phyloP scores from a whole-genome alignment of 345 rosid genomes.

The Eucalyptus sp. region DNA sequence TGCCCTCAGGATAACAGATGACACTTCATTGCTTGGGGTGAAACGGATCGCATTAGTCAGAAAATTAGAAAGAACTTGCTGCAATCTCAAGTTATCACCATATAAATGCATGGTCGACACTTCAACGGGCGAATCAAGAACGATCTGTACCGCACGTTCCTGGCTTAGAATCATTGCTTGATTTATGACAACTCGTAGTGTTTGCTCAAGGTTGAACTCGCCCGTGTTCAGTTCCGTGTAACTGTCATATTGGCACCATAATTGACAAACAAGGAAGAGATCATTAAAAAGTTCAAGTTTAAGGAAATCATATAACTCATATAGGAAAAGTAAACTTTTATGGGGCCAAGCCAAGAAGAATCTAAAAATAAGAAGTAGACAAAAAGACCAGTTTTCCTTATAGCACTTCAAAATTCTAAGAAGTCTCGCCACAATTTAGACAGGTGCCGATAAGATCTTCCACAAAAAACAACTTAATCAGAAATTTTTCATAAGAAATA shows the following conservation, averaged over 20 bases:
- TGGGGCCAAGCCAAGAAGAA: not conserved
- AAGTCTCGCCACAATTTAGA: not conserved
- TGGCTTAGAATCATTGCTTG: constrained; percentile 51
- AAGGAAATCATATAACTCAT: not conserved
- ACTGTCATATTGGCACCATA: constrained; percentile 14
- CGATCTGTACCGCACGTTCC: constrained; percentile 43
- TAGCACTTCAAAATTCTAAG: not conserved
- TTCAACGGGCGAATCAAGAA: constrained; percentile 38
- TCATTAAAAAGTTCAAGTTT: not conserved
- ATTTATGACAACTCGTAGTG: constrained; percentile 40
- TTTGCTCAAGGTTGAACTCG: constrained; percentile 57
- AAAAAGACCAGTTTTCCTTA: not conserved
- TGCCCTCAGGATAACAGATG: constrained; percentile 38
- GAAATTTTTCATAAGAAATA: not conserved
- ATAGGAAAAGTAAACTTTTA: not conserved
- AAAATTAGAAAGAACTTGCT: constrained; percentile 68
- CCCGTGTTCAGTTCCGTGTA: constrained; percentile 32
- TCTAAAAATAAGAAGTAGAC: not conserved
- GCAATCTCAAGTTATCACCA: constrained; percentile 71
- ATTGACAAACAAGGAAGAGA: not conserved
- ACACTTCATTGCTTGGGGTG: constrained; percentile 41
- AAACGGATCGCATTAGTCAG: constrained; percentile 43
- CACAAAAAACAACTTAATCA: not conserved
- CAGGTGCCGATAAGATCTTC: not conserved
- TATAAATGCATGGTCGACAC: constrained; percentile 38